Conservation (phyloP, 495 filamentous ascomycete genomes). For the Penicillium coprophilum region DNA sequence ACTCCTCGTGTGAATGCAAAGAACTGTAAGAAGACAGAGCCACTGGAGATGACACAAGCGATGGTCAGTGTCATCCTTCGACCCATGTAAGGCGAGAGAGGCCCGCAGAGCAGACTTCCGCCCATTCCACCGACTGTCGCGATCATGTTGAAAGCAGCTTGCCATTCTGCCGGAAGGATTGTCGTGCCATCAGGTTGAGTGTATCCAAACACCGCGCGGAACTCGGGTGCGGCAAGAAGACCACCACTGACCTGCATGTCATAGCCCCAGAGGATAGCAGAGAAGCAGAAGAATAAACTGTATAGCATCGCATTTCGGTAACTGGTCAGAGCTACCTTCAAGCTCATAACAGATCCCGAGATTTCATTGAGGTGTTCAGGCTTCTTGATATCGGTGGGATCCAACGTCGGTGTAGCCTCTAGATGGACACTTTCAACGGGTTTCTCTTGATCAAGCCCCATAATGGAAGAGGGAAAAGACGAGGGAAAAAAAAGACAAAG, state of each 20-base stretch:
- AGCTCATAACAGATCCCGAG: slow-evolving; percentile 3
- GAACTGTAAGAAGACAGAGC: slow-evolving; percentile 34
- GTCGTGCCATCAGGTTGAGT: slow-evolving; percentile 27
- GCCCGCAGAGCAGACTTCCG: slow-evolving; percentile 36
- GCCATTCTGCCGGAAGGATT: slow-evolving; percentile 36
- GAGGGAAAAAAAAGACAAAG: not conserved
- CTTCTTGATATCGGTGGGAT: slow-evolving; percentile 1
- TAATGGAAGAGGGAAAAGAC: not conserved
- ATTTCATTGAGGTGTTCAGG: not conserved
- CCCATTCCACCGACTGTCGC: slow-evolving; percentile 32
- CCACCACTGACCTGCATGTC: slow-evolving; percentile 43
- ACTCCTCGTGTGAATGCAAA: slow-evolving; percentile 22
- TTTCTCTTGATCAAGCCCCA: slow-evolving; percentile 10
- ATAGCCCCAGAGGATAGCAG: slow-evolving; percentile 32
- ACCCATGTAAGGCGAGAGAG: slow-evolving; percentile 28
- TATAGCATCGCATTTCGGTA: slow-evolving; percentile 7
- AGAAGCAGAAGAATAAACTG: slow-evolving; percentile 15
- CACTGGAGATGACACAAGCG: slow-evolving; percentile 24
- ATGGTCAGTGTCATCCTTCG: slow-evolving; percentile 22
- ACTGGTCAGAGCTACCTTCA: slow-evolving; percentile 1
- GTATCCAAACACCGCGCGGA: slow-evolving; percentile 38
- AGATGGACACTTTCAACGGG: slow-evolving; percentile 9
- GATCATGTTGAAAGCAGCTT: slow-evolving; percentile 35
- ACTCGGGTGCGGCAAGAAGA: slow-evolving; percentile 35
- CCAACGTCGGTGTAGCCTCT: slow-evolving; percentile 5